Percentiles rank a stretch among this genome's conserved stretches.
Evolutionary conservation across 371 early-diverging fungal species (phyloP).

Genomic region (Circinella umbellata): DNA sequence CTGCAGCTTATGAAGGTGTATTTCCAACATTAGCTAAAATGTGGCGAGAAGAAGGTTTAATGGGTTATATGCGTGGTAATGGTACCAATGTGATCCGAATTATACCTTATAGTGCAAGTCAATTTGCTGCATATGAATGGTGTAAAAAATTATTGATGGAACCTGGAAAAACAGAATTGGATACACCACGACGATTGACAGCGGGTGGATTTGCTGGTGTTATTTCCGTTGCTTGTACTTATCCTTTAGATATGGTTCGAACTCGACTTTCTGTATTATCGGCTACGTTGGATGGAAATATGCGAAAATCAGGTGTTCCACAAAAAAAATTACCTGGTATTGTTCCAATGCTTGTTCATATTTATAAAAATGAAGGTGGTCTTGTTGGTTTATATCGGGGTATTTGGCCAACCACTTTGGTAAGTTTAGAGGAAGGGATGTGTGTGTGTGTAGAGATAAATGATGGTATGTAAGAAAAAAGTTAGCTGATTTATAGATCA

Average conservation of each 20-base stretch:
- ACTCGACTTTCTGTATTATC: constrained; percentile 84
- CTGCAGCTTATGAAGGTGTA: constrained; percentile 72
- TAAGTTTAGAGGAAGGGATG: constrained; percentile 33
- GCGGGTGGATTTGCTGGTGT: constrained; percentile 89
- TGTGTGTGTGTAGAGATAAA: too few species aligned
- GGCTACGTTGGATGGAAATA: constrained; percentile 43
- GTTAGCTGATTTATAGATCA: too few species aligned
- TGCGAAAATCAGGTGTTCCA: constrained; percentile 13
- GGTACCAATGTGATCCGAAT: constrained; percentile 93
- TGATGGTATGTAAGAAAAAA: too few species aligned
- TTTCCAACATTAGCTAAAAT: constrained; percentile 77
- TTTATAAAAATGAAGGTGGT: constrained; percentile 83
- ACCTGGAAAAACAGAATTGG: constrained; percentile 69
- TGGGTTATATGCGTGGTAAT: constrained; percentile 91
- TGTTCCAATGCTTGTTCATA: constrained; percentile 62
- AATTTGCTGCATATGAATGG: constrained; percentile 90
- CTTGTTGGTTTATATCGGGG: constrained; percentile 85
- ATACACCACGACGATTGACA: constrained; percentile 71
- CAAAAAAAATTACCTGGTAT: constrained; percentile 72
- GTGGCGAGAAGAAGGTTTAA: constrained; percentile 87
- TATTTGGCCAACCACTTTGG: constrained; percentile 80
- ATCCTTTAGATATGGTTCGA: constrained; percentile 89
- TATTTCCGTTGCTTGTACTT: constrained; percentile 83
- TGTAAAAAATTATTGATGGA: constrained; percentile 73
- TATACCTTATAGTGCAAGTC: constrained; percentile 89